These are phyloP conservation scores for Triangularia setosa DNA, from an alignment of 2,329 filamentous ascomycete genomes.

Conservation along the genomic window DNA sequence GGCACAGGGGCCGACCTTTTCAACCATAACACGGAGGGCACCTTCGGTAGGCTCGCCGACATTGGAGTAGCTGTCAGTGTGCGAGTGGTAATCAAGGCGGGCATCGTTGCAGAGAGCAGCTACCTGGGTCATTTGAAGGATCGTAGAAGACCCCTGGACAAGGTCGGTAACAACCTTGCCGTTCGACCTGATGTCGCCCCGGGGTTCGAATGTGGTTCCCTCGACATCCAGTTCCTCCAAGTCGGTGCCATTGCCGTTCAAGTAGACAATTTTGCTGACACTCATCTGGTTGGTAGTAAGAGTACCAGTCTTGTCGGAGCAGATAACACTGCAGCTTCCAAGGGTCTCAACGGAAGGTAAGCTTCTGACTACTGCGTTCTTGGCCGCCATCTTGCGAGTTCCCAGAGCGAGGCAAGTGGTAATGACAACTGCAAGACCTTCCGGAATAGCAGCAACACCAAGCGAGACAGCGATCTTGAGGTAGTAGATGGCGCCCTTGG, in stretches of 20 bases:
- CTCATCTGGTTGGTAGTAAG: constrained; percentile 99
- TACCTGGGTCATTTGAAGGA: constrained; percentile 72
- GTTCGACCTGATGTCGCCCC: constrained; percentile 65
- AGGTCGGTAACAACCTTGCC: constrained; percentile 67
- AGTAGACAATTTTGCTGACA: constrained; percentile 84
- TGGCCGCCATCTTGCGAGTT: constrained; percentile 97
- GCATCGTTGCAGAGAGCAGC: constrained; percentile 85
- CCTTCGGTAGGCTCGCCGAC: constrained; percentile 96
- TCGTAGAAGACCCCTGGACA: constrained; percentile 66
- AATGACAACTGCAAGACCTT: constrained; percentile 95
- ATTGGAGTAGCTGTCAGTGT: constrained; percentile 69
- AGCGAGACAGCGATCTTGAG: constrained; percentile 98
- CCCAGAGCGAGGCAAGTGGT: constrained; percentile 97
- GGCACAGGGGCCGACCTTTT: constrained; percentile 88
- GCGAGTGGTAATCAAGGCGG: constrained; percentile 74
- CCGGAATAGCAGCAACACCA: constrained; percentile 94
- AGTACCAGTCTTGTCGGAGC: constrained; percentile 98
- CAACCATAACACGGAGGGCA: constrained; percentile 81
- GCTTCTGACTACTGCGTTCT: constrained; percentile 95
- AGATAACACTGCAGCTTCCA: constrained; percentile 98
- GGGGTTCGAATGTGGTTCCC: constrained; percentile 86
- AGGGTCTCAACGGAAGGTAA: constrained; percentile 95
- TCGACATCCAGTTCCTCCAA: constrained; percentile 86
- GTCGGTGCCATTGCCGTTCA: constrained; percentile 67
- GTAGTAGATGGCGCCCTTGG: constrained; percentile 98